phyloP scores from a whole-genome alignment of 2,329 filamentous ascomycete genomes.

The Curvularia spicifera region DNA sequence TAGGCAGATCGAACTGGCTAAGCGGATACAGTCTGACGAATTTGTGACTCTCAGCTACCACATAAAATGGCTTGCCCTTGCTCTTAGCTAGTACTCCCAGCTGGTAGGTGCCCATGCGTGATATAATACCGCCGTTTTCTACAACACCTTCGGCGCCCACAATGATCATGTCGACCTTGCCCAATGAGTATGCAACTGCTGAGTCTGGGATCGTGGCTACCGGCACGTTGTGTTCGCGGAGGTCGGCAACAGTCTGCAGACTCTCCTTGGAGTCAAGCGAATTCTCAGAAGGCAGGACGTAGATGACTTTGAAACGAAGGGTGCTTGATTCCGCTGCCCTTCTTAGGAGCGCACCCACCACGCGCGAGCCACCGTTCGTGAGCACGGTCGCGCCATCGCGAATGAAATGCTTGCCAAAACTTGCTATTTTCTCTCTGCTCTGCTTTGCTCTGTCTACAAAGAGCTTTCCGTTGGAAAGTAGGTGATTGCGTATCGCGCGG shows the following conservation, averaged over 20 bases:
- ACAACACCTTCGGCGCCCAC: slow-evolving; percentile 83
- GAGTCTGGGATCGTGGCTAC: slow-evolving; percentile 81
- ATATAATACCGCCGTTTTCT: slow-evolving; percentile 92
- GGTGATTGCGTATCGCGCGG: slow-evolving; percentile 79
- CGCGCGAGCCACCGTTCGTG: slow-evolving; percentile 86
- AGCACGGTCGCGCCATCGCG: slow-evolving; percentile 81
- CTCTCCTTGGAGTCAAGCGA: slow-evolving; percentile 62
- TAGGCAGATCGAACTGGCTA: slow-evolving; percentile 79
- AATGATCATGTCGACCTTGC: slow-evolving; percentile 72
- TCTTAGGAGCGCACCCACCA: slow-evolving; percentile 78
- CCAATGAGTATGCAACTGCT: slow-evolving; percentile 79
- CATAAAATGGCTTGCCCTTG: slow-evolving; percentile 80
- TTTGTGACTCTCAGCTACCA: slow-evolving; percentile 95
- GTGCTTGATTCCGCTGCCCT: slow-evolving; percentile 71
- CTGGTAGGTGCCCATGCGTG: slow-evolving; percentile 83
- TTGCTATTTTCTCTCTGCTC: slow-evolving; percentile 81
- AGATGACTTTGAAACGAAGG: slow-evolving; percentile 82
- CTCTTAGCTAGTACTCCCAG: slow-evolving; percentile 80
- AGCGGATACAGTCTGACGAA: slow-evolving; percentile 88
- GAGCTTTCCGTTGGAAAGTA: slow-evolving; percentile 82
- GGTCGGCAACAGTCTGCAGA: slow-evolving; percentile 70
- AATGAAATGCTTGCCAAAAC: slow-evolving; percentile 78
- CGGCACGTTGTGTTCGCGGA: slow-evolving; percentile 76
- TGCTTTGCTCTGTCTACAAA: slow-evolving; percentile 89
- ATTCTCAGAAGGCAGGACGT: slow-evolving; percentile 55